phyloP scores from a whole-genome alignment of 345 rosid species.

The Erodium maritimum region DNA sequence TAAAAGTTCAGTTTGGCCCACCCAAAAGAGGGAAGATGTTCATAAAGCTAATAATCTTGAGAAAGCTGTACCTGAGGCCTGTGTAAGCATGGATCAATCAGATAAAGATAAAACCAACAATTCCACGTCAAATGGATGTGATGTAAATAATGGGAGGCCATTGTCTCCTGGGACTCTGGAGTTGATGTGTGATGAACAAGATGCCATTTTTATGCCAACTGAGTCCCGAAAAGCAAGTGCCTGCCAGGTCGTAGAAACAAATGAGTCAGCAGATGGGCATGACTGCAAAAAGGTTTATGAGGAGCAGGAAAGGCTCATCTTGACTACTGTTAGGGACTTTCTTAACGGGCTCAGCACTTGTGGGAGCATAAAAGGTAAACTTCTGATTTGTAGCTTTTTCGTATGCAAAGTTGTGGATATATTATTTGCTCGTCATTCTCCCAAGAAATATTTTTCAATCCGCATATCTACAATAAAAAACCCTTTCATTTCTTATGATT shows the following conservation, averaged over 20 bases:
- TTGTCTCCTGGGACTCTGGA: constrained; percentile 15
- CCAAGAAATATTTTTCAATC: no score
- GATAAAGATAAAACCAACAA: background rate
- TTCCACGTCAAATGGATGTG: constrained; percentile 5
- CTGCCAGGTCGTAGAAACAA: constrained; percentile 9
- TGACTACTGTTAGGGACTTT: constrained; percentile 38
- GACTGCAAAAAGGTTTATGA: constrained; percentile 29
- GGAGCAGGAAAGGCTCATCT: constrained; percentile 43
- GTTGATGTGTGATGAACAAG: constrained; percentile 24
- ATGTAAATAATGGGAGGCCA: constrained; percentile 11
- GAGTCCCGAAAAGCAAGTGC: constrained; percentile 8
- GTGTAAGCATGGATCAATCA: background rate
- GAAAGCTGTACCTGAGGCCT: background rate
- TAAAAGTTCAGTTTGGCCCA: background rate
- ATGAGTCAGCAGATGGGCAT: constrained; percentile 7
- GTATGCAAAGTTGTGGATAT: background rate
- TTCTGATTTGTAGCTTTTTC: background rate
- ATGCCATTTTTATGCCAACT: constrained; percentile 13
- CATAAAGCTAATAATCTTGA: background rate
- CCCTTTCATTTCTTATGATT: no score
- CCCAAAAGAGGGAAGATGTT: background rate
- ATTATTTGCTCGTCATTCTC: background rate
- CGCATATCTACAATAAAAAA: no score
- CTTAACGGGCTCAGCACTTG: constrained; percentile 36
- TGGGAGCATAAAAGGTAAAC: constrained; percentile 41